A percentile compares a stretch with the other conserved stretches of the same genome.
These are phyloP conservation scores for Rosa lucieae DNA, from an alignment of 306 rosid genomes.

Conservation along the genomic window DNA sequence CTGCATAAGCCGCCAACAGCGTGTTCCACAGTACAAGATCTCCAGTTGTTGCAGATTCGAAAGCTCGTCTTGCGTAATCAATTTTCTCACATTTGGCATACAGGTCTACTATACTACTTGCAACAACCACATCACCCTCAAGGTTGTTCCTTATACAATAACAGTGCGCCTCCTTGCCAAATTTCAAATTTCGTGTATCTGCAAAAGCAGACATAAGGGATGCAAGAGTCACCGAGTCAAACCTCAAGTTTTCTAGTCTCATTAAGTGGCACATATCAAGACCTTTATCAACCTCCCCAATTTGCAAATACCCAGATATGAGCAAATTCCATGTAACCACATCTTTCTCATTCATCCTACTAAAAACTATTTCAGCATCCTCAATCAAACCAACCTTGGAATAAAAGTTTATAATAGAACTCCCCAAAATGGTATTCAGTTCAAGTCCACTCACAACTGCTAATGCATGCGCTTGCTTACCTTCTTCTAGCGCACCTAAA, in stretches of 20 bases:
- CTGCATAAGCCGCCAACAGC: conserved; percentile 74
- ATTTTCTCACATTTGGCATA: conserved; percentile 70
- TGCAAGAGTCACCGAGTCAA: conserved; percentile 70
- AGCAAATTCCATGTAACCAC: conserved; percentile 80
- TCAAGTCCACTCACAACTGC: conserved; percentile 54
- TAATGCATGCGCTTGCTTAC: conserved; percentile 76
- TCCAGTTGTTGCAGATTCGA: conserved; percentile 33
- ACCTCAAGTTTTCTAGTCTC: conserved; percentile 54
- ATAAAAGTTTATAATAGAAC: conserved; percentile 74
- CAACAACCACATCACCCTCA: conserved; percentile 56
- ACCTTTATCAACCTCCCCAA: conserved; percentile 57
- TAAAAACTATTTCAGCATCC: conserved; percentile 59
- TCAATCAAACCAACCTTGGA: conserved; percentile 72
- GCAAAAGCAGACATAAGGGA: conserved; percentile 65
- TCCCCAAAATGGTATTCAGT: conserved; percentile 58
- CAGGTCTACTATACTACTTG: conserved; percentile 60
- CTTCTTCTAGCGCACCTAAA: conserved; percentile 51
- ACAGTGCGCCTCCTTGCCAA: conserved; percentile 67
- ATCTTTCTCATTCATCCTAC: conserved; percentile 52
- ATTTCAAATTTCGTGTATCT: conserved; percentile 42
- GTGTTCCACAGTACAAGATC: conserved; percentile 84
- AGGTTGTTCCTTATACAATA: conserved; percentile 67
- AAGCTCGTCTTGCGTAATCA: conserved; percentile 55
- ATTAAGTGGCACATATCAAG: conserved; percentile 50
- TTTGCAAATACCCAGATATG: conserved; percentile 58